Conservation (phyloP, 208 protist species). For the Acanthamoeba sp. region DNA sequence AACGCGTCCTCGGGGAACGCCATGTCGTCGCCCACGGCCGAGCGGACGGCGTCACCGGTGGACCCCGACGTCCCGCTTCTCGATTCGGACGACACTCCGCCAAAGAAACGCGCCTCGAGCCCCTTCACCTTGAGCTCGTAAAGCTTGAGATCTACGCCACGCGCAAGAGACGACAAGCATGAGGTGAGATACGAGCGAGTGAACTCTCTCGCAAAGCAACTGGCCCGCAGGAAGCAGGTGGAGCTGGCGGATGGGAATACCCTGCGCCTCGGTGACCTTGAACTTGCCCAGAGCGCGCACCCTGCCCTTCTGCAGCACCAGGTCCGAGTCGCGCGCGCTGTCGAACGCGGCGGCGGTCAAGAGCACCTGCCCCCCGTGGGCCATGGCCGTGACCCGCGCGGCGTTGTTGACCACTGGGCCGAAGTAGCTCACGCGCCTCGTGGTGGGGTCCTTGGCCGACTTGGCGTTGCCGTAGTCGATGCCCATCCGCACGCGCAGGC, state of each 20-base stretch:
- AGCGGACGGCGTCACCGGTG: not conserved
- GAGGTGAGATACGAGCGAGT: not conserved
- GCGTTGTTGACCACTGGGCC: conserved; percentile 4
- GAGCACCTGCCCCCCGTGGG: conserved; percentile 52
- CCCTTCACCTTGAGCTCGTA: conserved; percentile 1
- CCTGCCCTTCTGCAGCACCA: not conserved
- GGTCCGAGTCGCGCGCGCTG: not conserved
- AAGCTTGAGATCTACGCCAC: not conserved
- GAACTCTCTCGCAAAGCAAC: no score
- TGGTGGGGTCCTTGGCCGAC: not conserved
- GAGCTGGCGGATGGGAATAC: not conserved
- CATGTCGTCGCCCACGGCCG: not conserved
- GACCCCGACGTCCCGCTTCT: not conserved
- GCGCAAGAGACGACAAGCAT: not conserved
- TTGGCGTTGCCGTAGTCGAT: not conserved
- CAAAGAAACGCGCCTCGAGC: conserved; percentile 24
- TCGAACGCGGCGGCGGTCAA: not conserved
- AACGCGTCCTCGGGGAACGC: not conserved
- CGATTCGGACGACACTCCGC: not conserved
- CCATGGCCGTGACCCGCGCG: conserved; percentile 11
- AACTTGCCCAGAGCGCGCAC: not conserved
- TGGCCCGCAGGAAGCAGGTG: no score
- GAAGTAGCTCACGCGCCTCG: not conserved
- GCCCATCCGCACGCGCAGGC: conserved; percentile 68
- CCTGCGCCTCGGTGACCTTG: not conserved